These are phyloP conservation scores for Phylloporus scabripes DNA, from an alignment of 768 basidiomycete genomes.

Conservation along the genomic window DNA sequence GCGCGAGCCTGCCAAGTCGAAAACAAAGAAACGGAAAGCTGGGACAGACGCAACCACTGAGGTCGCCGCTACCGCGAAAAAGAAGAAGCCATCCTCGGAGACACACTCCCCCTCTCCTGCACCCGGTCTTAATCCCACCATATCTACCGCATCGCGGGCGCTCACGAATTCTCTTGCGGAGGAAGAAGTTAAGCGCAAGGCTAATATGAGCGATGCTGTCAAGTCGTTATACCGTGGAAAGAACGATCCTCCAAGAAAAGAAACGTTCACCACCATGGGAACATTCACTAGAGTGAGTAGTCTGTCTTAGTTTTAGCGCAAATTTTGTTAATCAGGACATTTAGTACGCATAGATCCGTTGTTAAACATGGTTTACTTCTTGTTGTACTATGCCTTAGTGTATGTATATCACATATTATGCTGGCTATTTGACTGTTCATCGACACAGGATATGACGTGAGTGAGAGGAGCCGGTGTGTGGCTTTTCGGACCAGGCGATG, in stretches of 20 bases:
- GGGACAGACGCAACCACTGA: conserved; percentile 23
- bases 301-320: background rate
- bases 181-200: conserved; percentile 81
- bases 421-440: background rate
- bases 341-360: conserved; percentile 19
- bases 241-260: conserved; percentile 58
- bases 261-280: conserved; percentile 88
- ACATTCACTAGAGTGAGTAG: conserved; percentile 84
- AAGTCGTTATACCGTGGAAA: conserved; percentile 65
- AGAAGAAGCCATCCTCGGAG: conserved; percentile 27
- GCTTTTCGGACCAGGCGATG: too few species aligned
- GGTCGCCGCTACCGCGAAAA: conserved; percentile 39
- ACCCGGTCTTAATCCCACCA: conserved; percentile 39
- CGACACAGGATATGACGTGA: background rate
- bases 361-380: background rate
- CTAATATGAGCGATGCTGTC: conserved; percentile 80
- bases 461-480: background rate
- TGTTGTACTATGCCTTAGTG: conserved; percentile 6
- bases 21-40: conserved; percentile 60
- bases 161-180: conserved; percentile 67
- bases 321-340: conserved; percentile 3
- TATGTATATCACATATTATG: conserved; percentile 6
- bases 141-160: conserved; percentile 56
- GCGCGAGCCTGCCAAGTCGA: conserved; percentile 48
- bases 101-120: conserved; percentile 22